A percentile compares a stretch with the other conserved stretches of the same genome.
phyloP scores from a whole-genome alignment of 2,329 filamentous ascomycete species.

The Epichloe scottii region DNA sequence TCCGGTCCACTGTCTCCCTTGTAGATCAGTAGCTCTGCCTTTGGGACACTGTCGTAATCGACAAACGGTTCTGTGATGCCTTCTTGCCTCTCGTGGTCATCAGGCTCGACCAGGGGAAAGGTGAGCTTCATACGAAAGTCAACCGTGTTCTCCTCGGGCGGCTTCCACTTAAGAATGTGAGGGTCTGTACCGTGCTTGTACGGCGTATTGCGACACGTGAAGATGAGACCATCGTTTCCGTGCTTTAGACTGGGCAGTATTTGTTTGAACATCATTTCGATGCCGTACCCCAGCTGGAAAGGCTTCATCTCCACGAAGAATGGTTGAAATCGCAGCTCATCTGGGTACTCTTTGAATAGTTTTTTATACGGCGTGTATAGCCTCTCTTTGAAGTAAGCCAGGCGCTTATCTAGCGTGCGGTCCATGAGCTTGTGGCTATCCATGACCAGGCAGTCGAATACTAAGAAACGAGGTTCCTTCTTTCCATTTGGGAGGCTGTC shows the following conservation, averaged over 20 bases:
- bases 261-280: slow-evolving; percentile 84
- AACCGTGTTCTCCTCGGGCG: slow-evolving; percentile 85
- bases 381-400: slow-evolving; percentile 72
- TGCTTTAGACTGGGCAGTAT: slow-evolving; percentile 76
- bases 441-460: slow-evolving; percentile 84
- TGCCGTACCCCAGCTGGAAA: slow-evolving; percentile 79
- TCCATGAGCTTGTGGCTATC: slow-evolving; percentile 66
- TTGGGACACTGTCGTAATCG: slow-evolving; percentile 72
- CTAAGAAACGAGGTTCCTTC: slow-evolving; percentile 66
- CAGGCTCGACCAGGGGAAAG: slow-evolving; percentile 61
- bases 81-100: slow-evolving; percentile 54
- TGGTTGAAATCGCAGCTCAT: slow-evolving; percentile 56
- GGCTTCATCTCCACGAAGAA: slow-evolving; percentile 81
- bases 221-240: slow-evolving; percentile 93
- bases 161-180: slow-evolving; percentile 97
- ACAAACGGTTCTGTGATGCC: slow-evolving; percentile 48
- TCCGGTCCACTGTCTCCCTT: slow-evolving; percentile 42
- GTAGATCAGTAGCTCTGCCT: slow-evolving; percentile 59
- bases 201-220: slow-evolving; percentile 79
- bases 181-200: slow-evolving; percentile 87
- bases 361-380: slow-evolving; percentile 60
- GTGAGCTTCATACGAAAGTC: slow-evolving; percentile 74
- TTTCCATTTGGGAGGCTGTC: slow-evolving; percentile 60
- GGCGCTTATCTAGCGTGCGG: slow-evolving; percentile 72
- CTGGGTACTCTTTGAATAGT: slow-evolving; percentile 51